These are phyloP conservation scores for Sclerospora graminicola DNA, from an alignment of 352 stramenopile species.

Conservation along the genomic window DNA sequence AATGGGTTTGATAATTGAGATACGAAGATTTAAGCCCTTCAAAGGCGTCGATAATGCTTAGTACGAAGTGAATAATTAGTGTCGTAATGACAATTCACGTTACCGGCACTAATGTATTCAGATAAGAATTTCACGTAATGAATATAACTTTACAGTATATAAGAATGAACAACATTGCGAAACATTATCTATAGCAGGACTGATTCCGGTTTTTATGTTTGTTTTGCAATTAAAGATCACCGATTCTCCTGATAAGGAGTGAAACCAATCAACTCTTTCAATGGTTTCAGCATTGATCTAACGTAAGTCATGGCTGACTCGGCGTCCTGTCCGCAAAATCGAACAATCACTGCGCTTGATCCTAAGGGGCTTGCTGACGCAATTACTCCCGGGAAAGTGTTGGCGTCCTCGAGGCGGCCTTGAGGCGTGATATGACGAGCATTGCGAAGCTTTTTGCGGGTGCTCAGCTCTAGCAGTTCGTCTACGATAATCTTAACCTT, in stretches of 20 bases:
- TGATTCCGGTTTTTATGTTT: no score
- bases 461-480: slow-evolving; percentile 48
- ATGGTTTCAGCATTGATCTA: slow-evolving; percentile 40
- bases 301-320: slow-evolving; percentile 57
- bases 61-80: no score
- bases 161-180: no score
- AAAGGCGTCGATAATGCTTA: no score
- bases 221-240: no score
- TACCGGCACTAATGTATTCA: no score
- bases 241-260: slow-evolving; percentile 69
- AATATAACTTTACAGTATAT: no score
- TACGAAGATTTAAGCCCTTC: slow-evolving; percentile 7
- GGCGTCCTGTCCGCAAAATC: slow-evolving; percentile 52
- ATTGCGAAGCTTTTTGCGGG: slow-evolving; percentile 66
- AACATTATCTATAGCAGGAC: no score
- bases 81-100: no score
- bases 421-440: slow-evolving; percentile 61
- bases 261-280: slow-evolving; percentile 48
- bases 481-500: slow-evolving; percentile 44
- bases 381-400: slow-evolving; percentile 42
- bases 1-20: slow-evolving; percentile 1
- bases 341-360: slow-evolving; percentile 50
- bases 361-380: slow-evolving; percentile 65
- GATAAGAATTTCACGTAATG: no score
- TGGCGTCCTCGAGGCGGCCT: slow-evolving; percentile 37